Evolutionary conservation across 345 rosid species (phyloP).

Genomic region (Nephelium lappaceum): DNA sequence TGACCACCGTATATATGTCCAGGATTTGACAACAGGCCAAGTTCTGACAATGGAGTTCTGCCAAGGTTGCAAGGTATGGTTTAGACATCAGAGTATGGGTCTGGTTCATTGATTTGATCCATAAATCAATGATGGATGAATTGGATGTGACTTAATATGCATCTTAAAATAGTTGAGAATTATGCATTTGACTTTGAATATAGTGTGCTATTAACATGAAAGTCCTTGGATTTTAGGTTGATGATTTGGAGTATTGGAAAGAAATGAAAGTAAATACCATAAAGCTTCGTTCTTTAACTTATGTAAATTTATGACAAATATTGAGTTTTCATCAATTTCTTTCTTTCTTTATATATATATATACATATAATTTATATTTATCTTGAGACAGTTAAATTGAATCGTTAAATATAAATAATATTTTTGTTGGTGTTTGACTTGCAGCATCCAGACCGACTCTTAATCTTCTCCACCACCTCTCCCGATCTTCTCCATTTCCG

Average conservation of each 20-base stretch:
- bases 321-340: no score
- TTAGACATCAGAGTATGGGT: constrained; percentile 6
- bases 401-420: no score
- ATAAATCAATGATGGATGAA: background rate
- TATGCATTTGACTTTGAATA: constrained; percentile 15
- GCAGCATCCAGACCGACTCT: no score
- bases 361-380: no score
- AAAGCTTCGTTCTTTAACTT: no score
- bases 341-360: no score
- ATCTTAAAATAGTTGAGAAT: background rate
- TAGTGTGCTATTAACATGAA: constrained; percentile 30
- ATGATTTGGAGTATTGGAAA: constrained; percentile 64
- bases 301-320: no score
- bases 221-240: constrained; percentile 62
- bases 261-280: constrained; percentile 55
- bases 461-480: no score
- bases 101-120: background rate
- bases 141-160: background rate
- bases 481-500: no score
- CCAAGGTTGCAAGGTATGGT: constrained; percentile 68
- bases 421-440: no score
- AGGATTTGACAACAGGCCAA: constrained; percentile 76
- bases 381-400: no score
- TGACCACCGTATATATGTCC: constrained; percentile 18
- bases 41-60: constrained; percentile 90